Evolutionary conservation across 2,329 filamentous ascomycete species (phyloP), one percentile per base, ranked within the genome.

Genomic region (Botrytis galanthina): DNA sequence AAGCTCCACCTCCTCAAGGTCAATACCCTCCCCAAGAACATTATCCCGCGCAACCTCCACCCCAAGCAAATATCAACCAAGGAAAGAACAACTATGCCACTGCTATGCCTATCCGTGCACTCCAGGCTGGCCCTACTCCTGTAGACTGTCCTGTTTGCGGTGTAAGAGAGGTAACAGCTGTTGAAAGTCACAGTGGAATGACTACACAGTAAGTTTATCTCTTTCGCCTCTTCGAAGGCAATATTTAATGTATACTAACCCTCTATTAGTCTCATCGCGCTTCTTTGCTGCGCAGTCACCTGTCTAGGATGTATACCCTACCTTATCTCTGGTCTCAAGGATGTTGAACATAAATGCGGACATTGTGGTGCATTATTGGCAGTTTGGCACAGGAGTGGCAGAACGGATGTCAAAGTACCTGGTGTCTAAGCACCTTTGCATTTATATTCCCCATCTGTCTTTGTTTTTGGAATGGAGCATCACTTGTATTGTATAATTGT

Each of bases 261-360:
- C 29, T 54, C 22, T 18, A 26, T 14, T 9, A 79, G 77, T 75
- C 70, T 78, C 29, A 70, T 74, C 26, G 77, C 78, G 22, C 16
- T 76, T 7, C 70, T 78, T 37, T 76, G 73, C 70, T 78, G 78
- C 54, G 68, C 70, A 54, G 74, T 74, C 59, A 60, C 75, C 74
- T 82, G 81, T 73, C 73, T 84, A 42, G 82, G 83, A 35, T 85
- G 83, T 74, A 82, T 84, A 48, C 83, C 83, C 0, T 85, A 84
- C 72, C 37, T 83, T 39, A 80, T 83, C 74, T 82, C 81, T 61
- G 82, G 81, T 73, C 80, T 82, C 74, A 84, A 85, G 77, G 83
- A 84, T 63, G 82, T 83, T n/a, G 79, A 83, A 78, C 84, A 84
- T 76, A 83, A 83, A 75, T 84, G 83, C 71, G 82, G 82, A 3